Percentiles rank a stretch among this genome's conserved stretches.
Evolutionary conservation across 345 rosid species (phyloP).

Genomic region (Camelina hispida): DNA sequence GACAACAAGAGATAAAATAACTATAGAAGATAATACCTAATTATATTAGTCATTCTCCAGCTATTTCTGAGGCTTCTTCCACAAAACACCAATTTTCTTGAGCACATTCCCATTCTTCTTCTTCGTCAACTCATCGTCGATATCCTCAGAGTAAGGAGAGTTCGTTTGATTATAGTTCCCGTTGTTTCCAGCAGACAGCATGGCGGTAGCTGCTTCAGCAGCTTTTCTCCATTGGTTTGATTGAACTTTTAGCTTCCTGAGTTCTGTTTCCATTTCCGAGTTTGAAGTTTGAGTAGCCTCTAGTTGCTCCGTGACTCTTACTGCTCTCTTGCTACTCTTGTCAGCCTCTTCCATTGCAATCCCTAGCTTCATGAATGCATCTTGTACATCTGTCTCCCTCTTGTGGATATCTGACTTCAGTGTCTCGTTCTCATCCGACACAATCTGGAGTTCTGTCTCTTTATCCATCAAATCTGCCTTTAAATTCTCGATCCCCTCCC

Average conservation of each 20-base stretch:
- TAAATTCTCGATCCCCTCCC: slow-evolving; percentile 53
- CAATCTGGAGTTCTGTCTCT: slow-evolving; percentile 71
- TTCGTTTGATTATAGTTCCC: slow-evolving; percentile 57
- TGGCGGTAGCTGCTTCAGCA: slow-evolving; percentile 91
- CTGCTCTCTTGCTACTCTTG: slow-evolving; percentile 68
- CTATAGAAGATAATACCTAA: slow-evolving; percentile 34
- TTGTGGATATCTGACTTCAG: slow-evolving; percentile 60
- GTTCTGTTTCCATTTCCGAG: slow-evolving; percentile 72
- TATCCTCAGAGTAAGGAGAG: slow-evolving; percentile 69
- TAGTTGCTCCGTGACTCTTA: slow-evolving; percentile 73
- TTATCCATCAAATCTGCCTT: slow-evolving; percentile 76
- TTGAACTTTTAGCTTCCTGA: slow-evolving; percentile 92
- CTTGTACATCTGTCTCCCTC: slow-evolving; percentile 61
- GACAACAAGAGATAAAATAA: background rate
- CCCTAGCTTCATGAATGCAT: slow-evolving; percentile 69
- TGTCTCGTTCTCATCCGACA: slow-evolving; percentile 70
- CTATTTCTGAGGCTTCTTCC: slow-evolving; percentile 95
- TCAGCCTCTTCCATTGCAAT: slow-evolving; percentile 82
- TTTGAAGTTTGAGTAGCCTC: slow-evolving; percentile 78
- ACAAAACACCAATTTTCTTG: slow-evolving; percentile 90
- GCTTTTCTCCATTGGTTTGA: slow-evolving; percentile 99
- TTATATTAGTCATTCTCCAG: slow-evolving; percentile 26
- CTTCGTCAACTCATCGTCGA: slow-evolving; percentile 77
- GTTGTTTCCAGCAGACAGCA: slow-evolving; percentile 81
- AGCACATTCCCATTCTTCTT: slow-evolving; percentile 95